Evolutionary conservation across 768 basidiomycete genomes (phyloP).

Genomic region (Tephrocybe sp.): DNA sequence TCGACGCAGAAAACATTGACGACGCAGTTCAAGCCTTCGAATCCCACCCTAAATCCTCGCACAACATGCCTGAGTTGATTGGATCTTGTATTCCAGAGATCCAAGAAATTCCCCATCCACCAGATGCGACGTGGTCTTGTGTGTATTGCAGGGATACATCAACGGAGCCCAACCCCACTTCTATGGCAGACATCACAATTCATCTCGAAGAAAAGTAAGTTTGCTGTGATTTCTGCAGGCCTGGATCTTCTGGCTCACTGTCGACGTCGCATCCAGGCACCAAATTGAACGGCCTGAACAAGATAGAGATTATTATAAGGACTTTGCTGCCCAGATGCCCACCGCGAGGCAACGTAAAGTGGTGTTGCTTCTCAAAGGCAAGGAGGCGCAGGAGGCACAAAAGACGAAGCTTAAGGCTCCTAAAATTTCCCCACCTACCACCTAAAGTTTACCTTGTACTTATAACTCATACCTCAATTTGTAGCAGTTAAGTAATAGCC

Average conservation of each 20-base stretch:
- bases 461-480: too few relatives aligned
- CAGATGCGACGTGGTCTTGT: constrained; percentile 29
- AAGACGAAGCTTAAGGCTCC: too few relatives aligned
- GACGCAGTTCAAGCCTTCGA: constrained; percentile 4
- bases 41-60: neutral
- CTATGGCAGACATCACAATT: constrained; percentile 25
- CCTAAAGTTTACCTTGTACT: too few relatives aligned
- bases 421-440: too few relatives aligned
- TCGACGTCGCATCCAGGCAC: constrained; percentile 19
- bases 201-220: constrained; percentile 29
- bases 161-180: constrained; percentile 28
- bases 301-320: constrained; percentile 29
- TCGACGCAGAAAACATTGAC: neutral
- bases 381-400: neutral
- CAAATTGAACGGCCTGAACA: constrained; percentile 16
- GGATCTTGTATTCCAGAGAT: neutral
- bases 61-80: neutral
- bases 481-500: too few relatives aligned
- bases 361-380: neutral
- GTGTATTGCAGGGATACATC: constrained; percentile 42
- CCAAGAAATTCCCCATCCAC: neutral
- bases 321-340: constrained; percentile 21
- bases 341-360: neutral
- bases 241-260: neutral
- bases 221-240: neutral